Evolutionary conservation across 495 filamentous ascomycete genomes (phyloP).

Genomic region (Hypoxylon perforatum): DNA sequence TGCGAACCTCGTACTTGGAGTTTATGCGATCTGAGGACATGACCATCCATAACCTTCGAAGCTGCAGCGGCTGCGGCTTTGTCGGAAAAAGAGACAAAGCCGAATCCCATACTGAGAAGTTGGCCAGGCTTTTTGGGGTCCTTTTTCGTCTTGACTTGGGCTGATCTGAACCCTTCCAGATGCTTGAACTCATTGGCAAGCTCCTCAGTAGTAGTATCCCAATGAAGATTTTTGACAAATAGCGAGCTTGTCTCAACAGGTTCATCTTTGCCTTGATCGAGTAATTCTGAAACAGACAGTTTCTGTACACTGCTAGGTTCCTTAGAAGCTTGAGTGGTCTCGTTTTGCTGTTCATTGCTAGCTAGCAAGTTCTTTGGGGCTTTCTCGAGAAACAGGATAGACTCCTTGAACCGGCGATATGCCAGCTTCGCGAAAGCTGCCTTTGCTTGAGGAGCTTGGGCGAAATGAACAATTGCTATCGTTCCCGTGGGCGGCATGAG

Average conservation of each 20-base stretch:
- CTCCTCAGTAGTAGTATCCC: slow-evolving; percentile 80
- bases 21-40: slow-evolving; percentile 85
- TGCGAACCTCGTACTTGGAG: slow-evolving; percentile 85
- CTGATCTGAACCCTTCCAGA: slow-evolving; percentile 86
- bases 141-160: slow-evolving; percentile 85
- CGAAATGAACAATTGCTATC: slow-evolving; percentile 91
- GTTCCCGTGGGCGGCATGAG: slow-evolving; percentile 93
- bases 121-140: slow-evolving; percentile 86
- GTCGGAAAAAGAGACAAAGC: slow-evolving; percentile 88
- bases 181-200: slow-evolving; percentile 80
- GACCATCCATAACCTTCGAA: slow-evolving; percentile 84
- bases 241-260: slow-evolving; percentile 76
- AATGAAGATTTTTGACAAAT: slow-evolving; percentile 93
- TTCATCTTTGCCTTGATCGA: slow-evolving; percentile 68
- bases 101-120: slow-evolving; percentile 93
- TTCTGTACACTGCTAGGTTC: slow-evolving; percentile 54
- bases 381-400: slow-evolving; percentile 92
- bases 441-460: slow-evolving; percentile 77
- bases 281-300: slow-evolving; percentile 58
- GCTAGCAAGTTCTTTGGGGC: slow-evolving; percentile 85
- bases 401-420: slow-evolving; percentile 90
- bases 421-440: slow-evolving; percentile 84
- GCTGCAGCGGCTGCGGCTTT: slow-evolving; percentile 82
- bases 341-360: slow-evolving; percentile 47
- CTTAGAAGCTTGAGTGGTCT: slow-evolving; percentile 19